Percentiles rank a stretch among this genome's conserved stretches.
Conservation (phyloP, 345 rosid species). For the Ceriops tagal region DNA sequence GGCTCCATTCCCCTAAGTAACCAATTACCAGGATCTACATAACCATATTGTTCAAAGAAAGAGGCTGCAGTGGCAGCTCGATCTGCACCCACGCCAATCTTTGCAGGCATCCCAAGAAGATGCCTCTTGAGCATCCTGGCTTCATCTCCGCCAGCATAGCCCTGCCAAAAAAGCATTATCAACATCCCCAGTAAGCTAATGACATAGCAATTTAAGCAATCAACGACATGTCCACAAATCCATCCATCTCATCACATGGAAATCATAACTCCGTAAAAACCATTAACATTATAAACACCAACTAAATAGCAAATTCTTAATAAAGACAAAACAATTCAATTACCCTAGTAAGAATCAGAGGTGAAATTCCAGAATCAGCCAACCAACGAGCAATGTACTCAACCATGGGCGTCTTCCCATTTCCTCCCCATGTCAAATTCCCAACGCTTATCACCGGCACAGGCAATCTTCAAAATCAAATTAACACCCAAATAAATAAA, state of each 20-base stretch:
- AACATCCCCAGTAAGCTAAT: neutral
- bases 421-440: slow-evolving; percentile 91
- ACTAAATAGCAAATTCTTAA: too few species aligned
- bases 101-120: slow-evolving; percentile 36
- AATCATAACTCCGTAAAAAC: too few species aligned
- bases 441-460: slow-evolving; percentile 89
- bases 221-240: neutral
- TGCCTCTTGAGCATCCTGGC: slow-evolving; percentile 77
- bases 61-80: slow-evolving; percentile 56
- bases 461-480: slow-evolving; percentile 49
- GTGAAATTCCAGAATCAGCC: slow-evolving; percentile 53
- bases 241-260: too few species aligned
- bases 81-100: slow-evolving; percentile 70
- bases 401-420: slow-evolving; percentile 95
- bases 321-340: neutral
- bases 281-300: neutral
- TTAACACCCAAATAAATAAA: neutral
- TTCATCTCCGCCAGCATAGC: slow-evolving; percentile 93
- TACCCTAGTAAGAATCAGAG: slow-evolving; percentile 83
- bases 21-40: slow-evolving; percentile 24
- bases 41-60: slow-evolving; percentile 54
- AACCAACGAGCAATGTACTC: slow-evolving; percentile 52
- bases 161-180: slow-evolving; percentile 33
- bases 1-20: slow-evolving; percentile 10
- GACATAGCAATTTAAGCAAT: neutral